A percentile compares a stretch with the other conserved stretches of the same genome.
phyloP scores from a whole-genome alignment of 2,329 filamentous ascomycete species.

The Botrytis tulipae region DNA sequence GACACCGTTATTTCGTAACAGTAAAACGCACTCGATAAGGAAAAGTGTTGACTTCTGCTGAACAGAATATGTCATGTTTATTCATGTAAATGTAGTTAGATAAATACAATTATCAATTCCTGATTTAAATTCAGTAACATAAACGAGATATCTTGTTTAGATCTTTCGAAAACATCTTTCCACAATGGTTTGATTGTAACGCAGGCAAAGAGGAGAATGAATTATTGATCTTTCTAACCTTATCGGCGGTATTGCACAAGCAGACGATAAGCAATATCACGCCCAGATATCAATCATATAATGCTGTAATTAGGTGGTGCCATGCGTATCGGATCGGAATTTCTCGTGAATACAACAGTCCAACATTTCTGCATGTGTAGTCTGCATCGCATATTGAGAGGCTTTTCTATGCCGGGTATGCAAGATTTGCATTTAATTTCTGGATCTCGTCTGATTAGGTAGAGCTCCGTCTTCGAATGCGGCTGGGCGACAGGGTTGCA shows the following conservation, averaged over 20 bases:
- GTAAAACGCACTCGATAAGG: neutral
- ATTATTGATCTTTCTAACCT: neutral
- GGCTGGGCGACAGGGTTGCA: neutral
- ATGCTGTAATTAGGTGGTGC: neutral
- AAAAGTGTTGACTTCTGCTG: neutral
- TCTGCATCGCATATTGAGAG: neutral
- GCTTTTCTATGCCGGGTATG: neutral
- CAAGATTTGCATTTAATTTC: neutral
- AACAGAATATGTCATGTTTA: neutral
- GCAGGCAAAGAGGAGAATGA: neutral
- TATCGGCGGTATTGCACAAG: neutral
- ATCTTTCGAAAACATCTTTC: neutral
- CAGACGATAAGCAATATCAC: neutral
- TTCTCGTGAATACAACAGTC: neutral
- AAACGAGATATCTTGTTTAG: neutral
- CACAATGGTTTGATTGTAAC: neutral
- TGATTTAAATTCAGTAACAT: neutral
- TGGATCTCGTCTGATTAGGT: neutral
- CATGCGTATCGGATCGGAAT: neutral
- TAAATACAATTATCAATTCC: neutral
- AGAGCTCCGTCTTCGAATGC: neutral
- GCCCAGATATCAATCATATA: too few species aligned
- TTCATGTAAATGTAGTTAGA: neutral
- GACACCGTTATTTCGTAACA: neutral
- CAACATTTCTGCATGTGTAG: neutral